Evolutionary conservation across 345 rosid genomes (phyloP).

Genomic region (Bruguiera parviflora): DNA sequence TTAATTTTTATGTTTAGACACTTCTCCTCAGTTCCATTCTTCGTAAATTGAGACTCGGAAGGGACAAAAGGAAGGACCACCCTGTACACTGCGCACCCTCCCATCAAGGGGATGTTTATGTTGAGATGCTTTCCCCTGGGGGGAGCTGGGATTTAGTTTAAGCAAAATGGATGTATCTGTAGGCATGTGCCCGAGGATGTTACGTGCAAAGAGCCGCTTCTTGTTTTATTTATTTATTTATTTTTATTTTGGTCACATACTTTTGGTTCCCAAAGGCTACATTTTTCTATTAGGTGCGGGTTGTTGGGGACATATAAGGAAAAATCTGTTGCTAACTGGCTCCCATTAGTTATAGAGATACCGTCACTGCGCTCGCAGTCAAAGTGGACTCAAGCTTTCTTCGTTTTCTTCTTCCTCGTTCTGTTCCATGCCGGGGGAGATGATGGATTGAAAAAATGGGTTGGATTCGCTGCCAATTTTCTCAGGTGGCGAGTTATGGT

Average conservation of each 20-base stretch:
- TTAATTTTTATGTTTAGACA: no score
- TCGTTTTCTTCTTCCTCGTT: no score
- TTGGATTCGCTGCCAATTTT: no score
- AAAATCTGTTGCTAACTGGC: not conserved
- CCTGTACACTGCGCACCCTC: not conserved
- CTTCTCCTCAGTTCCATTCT: no score
- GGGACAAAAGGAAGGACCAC: no score
- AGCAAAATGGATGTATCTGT: not conserved
- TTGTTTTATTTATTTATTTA: not conserved
- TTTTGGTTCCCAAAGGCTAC: not conserved
- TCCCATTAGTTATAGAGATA: not conserved
- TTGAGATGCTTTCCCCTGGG: not conserved
- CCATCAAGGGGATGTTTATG: not conserved
- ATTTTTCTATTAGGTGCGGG: slow-evolving; percentile 7
- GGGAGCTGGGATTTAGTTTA: not conserved
- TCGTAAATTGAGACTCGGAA: no score
- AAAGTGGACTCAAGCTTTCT: no score
- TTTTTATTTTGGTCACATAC: not conserved
- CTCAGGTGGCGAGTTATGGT: no score
- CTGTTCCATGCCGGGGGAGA: no score
- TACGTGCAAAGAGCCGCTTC: slow-evolving; percentile 9
- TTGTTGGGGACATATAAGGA: slow-evolving; percentile 10
- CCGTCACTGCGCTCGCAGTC: not conserved
- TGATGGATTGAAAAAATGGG: no score
- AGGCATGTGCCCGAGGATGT: slow-evolving; percentile 2